A percentile compares a stretch with the other conserved stretches of the same genome.
Conservation (phyloP, 2,329 filamentous ascomycete species). For the Fusarium tanahbumbuense region DNA sequence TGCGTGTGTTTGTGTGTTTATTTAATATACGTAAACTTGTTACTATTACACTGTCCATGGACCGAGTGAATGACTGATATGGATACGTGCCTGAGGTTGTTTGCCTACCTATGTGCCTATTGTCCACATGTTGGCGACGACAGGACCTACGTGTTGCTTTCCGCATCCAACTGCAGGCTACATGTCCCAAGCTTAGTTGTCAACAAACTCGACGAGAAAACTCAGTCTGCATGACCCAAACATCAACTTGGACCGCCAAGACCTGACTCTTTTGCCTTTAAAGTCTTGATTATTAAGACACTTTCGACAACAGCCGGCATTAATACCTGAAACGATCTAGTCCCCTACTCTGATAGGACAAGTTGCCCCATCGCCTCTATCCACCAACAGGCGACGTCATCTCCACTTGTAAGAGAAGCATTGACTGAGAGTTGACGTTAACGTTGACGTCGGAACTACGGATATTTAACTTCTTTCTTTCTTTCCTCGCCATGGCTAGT, state of each 20-base stretch:
- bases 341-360: constrained; percentile 24
- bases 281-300: constrained; percentile 33
- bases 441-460: background rate
- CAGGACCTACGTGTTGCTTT: background rate
- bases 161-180: background rate
- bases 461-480: background rate
- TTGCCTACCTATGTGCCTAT: background rate
- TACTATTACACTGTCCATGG: background rate
- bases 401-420: constrained; percentile 33
- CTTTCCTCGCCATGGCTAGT: constrained; percentile 26
- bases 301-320: background rate
- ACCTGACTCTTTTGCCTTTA: background rate
- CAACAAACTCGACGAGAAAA: background rate
- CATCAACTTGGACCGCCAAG: background rate
- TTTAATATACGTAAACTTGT: constrained; percentile 24
- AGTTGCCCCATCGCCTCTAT: constrained; percentile 12
- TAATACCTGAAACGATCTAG: constrained; percentile 33
- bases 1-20: constrained; percentile 10
- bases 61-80: background rate
- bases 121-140: background rate
- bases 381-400: constrained; percentile 34
- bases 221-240: background rate
- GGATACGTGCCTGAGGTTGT: background rate
- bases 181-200: background rate
- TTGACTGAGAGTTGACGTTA: constrained; percentile 22